These are phyloP conservation scores for Suhomyces wounanorum DNA, from an alignment of 1,139 yeast genomes.

Conservation along the genomic window DNA sequence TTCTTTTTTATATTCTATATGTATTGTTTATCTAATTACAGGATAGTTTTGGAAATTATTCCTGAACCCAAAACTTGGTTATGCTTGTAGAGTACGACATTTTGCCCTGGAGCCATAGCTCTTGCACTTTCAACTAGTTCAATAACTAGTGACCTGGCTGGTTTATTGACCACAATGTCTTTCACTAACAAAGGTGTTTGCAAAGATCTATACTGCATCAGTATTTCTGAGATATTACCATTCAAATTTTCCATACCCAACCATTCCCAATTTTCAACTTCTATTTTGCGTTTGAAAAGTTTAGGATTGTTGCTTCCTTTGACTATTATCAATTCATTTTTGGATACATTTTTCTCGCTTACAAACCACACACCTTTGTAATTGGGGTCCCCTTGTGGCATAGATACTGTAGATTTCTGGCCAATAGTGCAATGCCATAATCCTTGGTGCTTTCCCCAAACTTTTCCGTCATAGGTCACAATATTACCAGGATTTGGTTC, in stretches of 20 bases:
- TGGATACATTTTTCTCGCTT: conserved; percentile 60
- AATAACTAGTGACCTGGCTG: conserved; percentile 25
- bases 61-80: conserved; percentile 83
- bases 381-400: conserved; percentile 84
- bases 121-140: conserved; percentile 48
- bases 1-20: conserved; percentile 5
- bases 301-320: conserved; percentile 66
- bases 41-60: conserved; percentile 23
- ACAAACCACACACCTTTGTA: conserved; percentile 87
- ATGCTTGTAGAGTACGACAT: conserved; percentile 67
- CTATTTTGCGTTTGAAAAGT: conserved; percentile 50
- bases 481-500: conserved; percentile 75
- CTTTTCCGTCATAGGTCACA: conserved; percentile 66
- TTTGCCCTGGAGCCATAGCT: conserved; percentile 92
- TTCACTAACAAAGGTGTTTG: conserved; percentile 52
- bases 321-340: conserved; percentile 78
- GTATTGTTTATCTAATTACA: conserved; percentile 9
- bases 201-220: conserved; percentile 68
- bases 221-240: conserved; percentile 9
- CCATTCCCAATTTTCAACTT: conserved; percentile 56
- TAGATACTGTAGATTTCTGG: conserved; percentile 71
- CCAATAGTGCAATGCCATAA: conserved; percentile 96
- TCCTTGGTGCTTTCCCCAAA: conserved; percentile 84
- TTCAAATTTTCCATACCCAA: conserved; percentile 18
- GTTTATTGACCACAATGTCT: conserved; percentile 13